Base-by-base conservation (phyloP, 176 grass and related monocot species). In the Zoysia japonica region DNA sequence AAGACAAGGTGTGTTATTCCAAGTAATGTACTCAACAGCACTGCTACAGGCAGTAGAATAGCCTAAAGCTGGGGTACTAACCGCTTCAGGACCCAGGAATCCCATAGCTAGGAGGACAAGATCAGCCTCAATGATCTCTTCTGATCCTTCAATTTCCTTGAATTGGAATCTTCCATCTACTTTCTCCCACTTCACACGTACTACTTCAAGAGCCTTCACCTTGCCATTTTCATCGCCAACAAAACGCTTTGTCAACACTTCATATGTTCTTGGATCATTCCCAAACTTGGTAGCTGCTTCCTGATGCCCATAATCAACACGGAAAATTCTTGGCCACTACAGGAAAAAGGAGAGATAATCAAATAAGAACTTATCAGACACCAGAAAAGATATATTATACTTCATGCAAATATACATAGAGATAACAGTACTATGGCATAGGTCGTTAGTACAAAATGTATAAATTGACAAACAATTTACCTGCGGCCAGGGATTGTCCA, bases 91-190 rank as follows among this genome's bases (percentile, higher is more conserved):
- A 42, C 96, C 96, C 20, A 95, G 80, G 73, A 99, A 99, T 37
- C 96, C 96, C 96, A 99, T 91, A 63, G 96, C 96, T 79, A 99
- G 89, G 35, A 99, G 87, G 53, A 95, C 90, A n/a, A 99, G 86
- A 79, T 99, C 96, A 52, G 96, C 96, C 82, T 96, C 92, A 16
- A 99, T 95, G n/a, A 79, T 95, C 73, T 99, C 86, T 75, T 85
- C 15, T 35, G 96, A 89, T 11, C 90, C 96, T 84, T 95, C 65
- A 0, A 99, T 88, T 80, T 91, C 96, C 65, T 94, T 92, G 63
- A 88, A 76, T 16, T 77, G 78, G 73, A 88, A 91, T 85, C 85
- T 88, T 38, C 96, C 96, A 63, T 77, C 88, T 41, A 78, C 88
- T 68, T 89, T 99, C 72, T 84, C 92, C 96, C 88, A 89, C 45